Conservation (phyloP, 169 alveolate species). For the Plasmodium relictum region DNA sequence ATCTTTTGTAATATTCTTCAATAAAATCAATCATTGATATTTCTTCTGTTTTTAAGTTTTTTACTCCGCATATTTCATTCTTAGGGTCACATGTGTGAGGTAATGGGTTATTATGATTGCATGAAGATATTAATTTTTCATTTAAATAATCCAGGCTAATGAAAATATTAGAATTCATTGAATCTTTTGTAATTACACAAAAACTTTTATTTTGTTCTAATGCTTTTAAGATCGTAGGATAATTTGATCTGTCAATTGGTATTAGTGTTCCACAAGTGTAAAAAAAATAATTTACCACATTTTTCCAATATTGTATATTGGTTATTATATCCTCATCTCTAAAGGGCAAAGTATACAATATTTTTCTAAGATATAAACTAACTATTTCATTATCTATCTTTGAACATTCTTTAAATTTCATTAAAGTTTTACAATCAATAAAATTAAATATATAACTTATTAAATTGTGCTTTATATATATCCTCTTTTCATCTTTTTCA, state of each 20-base stretch:
- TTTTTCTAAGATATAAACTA: conserved; percentile 79
- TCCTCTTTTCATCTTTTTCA: conserved; percentile 26
- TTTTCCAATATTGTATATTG: conserved; percentile 82
- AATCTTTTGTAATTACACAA: conserved; percentile 79
- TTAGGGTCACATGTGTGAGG: conserved; percentile 82
- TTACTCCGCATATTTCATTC: conserved; percentile 79
- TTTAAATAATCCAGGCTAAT: conserved; percentile 81
- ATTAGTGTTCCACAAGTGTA: conserved; percentile 68
- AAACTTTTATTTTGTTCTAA: conserved; percentile 80
- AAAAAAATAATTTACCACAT: conserved; percentile 81
- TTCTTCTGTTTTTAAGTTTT: conserved; percentile 71
- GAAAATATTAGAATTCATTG: conserved; percentile 79
- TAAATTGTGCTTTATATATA: conserved; percentile 64
- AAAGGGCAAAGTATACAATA: conserved; percentile 79
- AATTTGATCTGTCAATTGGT: conserved; percentile 82
- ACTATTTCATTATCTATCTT: conserved; percentile 77
- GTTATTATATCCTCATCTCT: conserved; percentile 78
- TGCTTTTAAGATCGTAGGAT: conserved; percentile 57
- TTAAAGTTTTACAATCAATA: conserved; percentile 55
- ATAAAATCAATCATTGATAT: conserved; percentile 81
- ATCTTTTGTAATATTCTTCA: conserved; percentile 80
- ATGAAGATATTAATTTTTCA: conserved; percentile 81
- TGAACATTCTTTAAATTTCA: conserved; percentile 78
- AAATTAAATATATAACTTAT: conserved; percentile 63
- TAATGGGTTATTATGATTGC: conserved; percentile 83